These are phyloP conservation scores for Beverwykella pulmonaria DNA, from an alignment of 495 filamentous ascomycete species.

Conservation along the genomic window DNA sequence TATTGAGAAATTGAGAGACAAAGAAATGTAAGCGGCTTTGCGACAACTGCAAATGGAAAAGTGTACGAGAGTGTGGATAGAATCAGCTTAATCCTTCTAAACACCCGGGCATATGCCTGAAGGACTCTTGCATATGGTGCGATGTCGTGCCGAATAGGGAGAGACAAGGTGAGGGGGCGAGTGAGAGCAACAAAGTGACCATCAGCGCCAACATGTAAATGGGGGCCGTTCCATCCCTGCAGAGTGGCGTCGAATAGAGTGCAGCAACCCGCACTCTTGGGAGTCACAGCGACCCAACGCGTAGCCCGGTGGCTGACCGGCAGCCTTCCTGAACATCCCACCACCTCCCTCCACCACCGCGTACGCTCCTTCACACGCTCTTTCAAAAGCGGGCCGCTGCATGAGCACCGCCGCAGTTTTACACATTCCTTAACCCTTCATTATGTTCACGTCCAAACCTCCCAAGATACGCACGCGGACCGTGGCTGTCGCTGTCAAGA, in stretches of 20 bases:
- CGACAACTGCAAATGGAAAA: too few relatives aligned
- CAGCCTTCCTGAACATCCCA: not conserved
- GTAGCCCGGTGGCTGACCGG: not conserved
- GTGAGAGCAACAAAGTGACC: too few relatives aligned
- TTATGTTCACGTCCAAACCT: slow-evolving; percentile 14
- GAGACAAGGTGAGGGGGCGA: too few relatives aligned
- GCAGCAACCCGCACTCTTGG: not conserved
- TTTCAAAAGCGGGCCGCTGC: not conserved
- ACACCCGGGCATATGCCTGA: too few relatives aligned
- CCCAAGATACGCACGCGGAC: slow-evolving; percentile 25
- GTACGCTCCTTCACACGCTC: not conserved
- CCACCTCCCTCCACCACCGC: not conserved
- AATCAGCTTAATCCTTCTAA: too few relatives aligned
- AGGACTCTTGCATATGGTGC: too few relatives aligned
- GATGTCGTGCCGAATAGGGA: too few relatives aligned
- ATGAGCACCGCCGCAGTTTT: too few relatives aligned
- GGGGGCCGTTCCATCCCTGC: not conserved
- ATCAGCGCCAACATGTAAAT: not conserved
- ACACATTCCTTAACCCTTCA: not conserved
- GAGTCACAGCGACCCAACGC: not conserved
- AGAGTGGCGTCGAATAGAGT: not conserved
- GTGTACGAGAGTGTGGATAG: too few relatives aligned
- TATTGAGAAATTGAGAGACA: too few relatives aligned
- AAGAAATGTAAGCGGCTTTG: too few relatives aligned
- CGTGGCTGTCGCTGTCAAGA: slow-evolving; percentile 35